Base-by-base conservation (phyloP, 768 basidiomycete species). In the Gloeostereum incarnatum region DNA sequence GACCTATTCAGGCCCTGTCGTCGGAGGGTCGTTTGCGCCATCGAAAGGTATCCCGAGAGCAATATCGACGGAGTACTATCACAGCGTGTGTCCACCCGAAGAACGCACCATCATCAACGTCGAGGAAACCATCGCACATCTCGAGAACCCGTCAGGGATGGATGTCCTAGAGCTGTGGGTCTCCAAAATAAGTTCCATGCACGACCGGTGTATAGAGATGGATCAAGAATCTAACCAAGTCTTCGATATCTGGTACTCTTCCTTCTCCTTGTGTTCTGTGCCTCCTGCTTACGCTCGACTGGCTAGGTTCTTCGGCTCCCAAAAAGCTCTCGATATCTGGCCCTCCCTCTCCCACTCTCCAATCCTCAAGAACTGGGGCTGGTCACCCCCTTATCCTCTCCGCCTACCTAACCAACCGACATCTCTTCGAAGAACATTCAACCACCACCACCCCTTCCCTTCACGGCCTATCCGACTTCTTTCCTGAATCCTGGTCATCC, bases 381-480 rank as follows among this genome's bases (percentile, higher is more conserved):
- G 78, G 78, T 83, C 83, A 7, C 0, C 63, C n/a, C 0, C 66
- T 82, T 3, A 59, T 83, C 40, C 57, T 73, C 33, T 50, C 50
- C n/a, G 66, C 66, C 0, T 75, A 72, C 49, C 45, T 57, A 14
- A 51, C 52, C 13, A 81, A 82, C 46, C 49, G 59, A 1, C 54
- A 59, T 3, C 5, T 54, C 70, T 30, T 71, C 78, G 25, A 36
- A 8, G 14, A n/a, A n/a, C 14, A 21, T 27, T 26, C 33, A 13
- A 30, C 5, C 5, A 13, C 5, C 5, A 13, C 29, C 13, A 30
- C 5, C 17, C 13, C 13, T 3, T 30, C 8, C 13, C n/a, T n/a
- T 20, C 33, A 4, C n/a, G 4, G 3, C 33, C 7, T 9, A 33
- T 9, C 9, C 8, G 19, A 18, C 18, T 38, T 38, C 35, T 43